These are phyloP conservation scores for Echites panduratus DNA, from an alignment of 257 asterid genomes.

Conservation along the genomic window DNA sequence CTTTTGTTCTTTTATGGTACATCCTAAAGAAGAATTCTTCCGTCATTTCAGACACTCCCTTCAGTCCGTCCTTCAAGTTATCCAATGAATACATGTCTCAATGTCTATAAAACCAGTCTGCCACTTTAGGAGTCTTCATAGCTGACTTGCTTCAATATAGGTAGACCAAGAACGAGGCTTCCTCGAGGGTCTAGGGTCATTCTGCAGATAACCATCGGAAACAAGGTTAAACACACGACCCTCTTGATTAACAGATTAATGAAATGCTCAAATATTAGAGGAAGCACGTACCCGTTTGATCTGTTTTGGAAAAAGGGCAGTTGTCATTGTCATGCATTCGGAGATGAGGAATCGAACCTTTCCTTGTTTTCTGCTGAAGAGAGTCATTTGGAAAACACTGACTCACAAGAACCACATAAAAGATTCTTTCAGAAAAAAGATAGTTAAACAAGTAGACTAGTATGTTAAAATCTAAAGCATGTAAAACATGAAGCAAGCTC, in stretches of 20 bases:
- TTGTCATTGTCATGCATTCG: slow-evolving; percentile 30
- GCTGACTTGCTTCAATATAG: no score
- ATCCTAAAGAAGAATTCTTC: neutral
- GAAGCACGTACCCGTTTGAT: slow-evolving; percentile 33
- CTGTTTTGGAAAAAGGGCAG: slow-evolving; percentile 27
- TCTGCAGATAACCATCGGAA: slow-evolving; percentile 26
- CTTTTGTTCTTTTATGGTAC: neutral
- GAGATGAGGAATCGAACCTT: slow-evolving; percentile 21
- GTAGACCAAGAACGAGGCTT: no score
- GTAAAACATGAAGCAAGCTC: neutral
- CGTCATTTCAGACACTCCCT: neutral
- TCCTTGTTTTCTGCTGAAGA: slow-evolving; percentile 28
- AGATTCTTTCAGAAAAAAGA: neutral
- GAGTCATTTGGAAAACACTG: slow-evolving; percentile 24
- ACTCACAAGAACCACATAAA: neutral
- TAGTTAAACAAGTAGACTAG: neutral
- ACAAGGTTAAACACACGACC: neutral
- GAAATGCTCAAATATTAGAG: slow-evolving; percentile 3
- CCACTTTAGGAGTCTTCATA: no score
- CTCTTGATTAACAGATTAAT: slow-evolving; percentile 4
- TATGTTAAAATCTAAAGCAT: neutral
- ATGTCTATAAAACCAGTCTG: no score
- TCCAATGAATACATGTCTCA: neutral
- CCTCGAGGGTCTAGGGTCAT: slow-evolving; percentile 18
- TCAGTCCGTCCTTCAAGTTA: neutral